Conservation (phyloP, 2,329 filamentous ascomycete species). For the Trichoderma asperellum region DNA sequence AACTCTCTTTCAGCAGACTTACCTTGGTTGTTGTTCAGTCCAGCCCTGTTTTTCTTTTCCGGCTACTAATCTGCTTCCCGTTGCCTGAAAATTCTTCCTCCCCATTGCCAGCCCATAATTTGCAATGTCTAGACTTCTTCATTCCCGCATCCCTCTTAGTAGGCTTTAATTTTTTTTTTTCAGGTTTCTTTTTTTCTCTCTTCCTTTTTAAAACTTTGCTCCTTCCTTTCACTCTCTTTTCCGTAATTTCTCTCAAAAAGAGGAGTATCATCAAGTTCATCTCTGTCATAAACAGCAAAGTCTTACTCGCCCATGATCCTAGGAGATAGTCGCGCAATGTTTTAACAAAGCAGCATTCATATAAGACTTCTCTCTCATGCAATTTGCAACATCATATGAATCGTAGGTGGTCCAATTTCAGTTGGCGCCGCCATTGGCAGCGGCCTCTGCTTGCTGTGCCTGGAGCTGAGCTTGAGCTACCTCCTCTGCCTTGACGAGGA, state of each 20-base stretch:
- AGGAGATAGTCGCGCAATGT: neutral
- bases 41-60: neutral
- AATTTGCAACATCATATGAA: slow-evolving; percentile 7
- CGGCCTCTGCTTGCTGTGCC: slow-evolving; percentile 33
- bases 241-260: slow-evolving; percentile 2
- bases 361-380: slow-evolving; percentile 11
- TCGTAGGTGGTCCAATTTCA: slow-evolving; percentile 17
- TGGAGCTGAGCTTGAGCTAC: slow-evolving; percentile 40
- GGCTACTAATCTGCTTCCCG: neutral
- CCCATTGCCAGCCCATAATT: slow-evolving; percentile 3
- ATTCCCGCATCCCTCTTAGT: neutral
- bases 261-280: slow-evolving; percentile 28
- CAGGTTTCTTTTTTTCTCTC: neutral
- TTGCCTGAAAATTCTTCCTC: neutral
- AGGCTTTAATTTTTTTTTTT: neutral
- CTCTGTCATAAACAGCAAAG: slow-evolving; percentile 24
- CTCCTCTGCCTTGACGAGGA: slow-evolving; percentile 66
- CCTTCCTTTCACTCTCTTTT: neutral
- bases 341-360: slow-evolving; percentile 8
- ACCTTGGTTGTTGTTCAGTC: slow-evolving; percentile 1
- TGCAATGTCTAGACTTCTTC: slow-evolving; percentile 27
- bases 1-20: slow-evolving; percentile 13
- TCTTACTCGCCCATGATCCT: slow-evolving; percentile 14
- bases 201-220: neutral
- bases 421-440: slow-evolving; percentile 28